Conservation (phyloP, 306 rosid species). For the Casuarina glauca region DNA sequence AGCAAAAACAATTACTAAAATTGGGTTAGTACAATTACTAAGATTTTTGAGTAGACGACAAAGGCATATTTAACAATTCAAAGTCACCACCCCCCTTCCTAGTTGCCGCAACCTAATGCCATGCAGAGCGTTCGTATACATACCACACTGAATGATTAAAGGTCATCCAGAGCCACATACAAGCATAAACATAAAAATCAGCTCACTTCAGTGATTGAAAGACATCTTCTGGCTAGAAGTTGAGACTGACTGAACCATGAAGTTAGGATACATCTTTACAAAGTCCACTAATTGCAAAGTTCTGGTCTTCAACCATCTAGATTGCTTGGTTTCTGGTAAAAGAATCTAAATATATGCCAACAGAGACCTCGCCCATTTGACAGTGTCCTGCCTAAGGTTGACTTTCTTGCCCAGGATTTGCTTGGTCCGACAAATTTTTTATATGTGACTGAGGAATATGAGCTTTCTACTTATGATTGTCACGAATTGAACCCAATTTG, state of each 20-base stretch:
- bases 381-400: too few species aligned
- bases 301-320: not conserved
- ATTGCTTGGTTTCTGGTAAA: not conserved
- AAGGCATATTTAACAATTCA: slow-evolving; percentile 4
- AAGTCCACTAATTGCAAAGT: too few species aligned
- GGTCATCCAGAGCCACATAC: not conserved
- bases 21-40: too few species aligned
- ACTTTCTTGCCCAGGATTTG: too few species aligned
- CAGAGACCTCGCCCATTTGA: too few species aligned
- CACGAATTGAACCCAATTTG: not conserved
- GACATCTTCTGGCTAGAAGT: not conserved
- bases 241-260: not conserved
- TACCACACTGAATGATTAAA: not conserved
- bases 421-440: too few species aligned
- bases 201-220: not conserved
- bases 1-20: not conserved
- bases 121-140: not conserved
- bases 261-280: not conserved
- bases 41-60: slow-evolving; percentile 4
- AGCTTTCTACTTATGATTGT: too few species aligned
- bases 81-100: slow-evolving; percentile 3
- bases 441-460: too few species aligned
- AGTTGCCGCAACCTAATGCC: not conserved
- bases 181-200: not conserved
- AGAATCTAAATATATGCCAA: too few species aligned